Percentiles rank a stretch among this genome's conserved stretches.
Conservation (phyloP, 225 moss, liverwort and hornwort species). For the Antitrichia curtipendula region DNA sequence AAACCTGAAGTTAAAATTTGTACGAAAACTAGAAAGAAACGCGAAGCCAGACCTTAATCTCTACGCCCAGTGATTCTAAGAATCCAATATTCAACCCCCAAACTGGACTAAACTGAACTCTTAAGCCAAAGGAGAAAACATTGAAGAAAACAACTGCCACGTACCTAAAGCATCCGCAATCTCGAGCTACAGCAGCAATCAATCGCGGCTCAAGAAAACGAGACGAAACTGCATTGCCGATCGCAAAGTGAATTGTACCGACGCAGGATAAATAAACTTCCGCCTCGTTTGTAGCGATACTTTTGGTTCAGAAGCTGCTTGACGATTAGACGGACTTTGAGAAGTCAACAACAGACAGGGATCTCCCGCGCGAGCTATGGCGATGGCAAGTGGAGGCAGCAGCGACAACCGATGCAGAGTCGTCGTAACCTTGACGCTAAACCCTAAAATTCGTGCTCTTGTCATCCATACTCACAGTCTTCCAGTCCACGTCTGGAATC, state of each 20-base stretch:
- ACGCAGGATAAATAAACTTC: background rate
- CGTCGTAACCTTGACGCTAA: background rate
- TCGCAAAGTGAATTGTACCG: background rate
- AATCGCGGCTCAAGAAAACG: background rate
- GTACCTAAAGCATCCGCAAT: background rate
- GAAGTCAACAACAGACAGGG: background rate
- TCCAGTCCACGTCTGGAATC: background rate
- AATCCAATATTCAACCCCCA: background rate
- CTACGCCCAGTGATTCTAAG: background rate
- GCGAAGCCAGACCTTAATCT: background rate
- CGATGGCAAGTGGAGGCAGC: background rate
- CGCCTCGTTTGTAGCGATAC: background rate
- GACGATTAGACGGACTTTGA: background rate
- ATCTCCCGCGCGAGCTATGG: background rate
- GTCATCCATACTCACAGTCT: background rate
- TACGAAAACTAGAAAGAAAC: background rate
- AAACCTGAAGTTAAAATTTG: background rate
- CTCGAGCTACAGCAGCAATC: background rate
- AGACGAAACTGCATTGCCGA: background rate
- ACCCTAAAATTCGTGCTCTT: background rate
- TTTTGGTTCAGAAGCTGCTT: background rate
- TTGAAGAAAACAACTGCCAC: background rate
- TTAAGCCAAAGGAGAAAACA: background rate
- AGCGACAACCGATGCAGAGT: background rate
- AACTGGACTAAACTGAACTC: background rate